phyloP scores from a whole-genome alignment of 1,284 basidiomycete genomes.

The Coniophora puteana region DNA sequence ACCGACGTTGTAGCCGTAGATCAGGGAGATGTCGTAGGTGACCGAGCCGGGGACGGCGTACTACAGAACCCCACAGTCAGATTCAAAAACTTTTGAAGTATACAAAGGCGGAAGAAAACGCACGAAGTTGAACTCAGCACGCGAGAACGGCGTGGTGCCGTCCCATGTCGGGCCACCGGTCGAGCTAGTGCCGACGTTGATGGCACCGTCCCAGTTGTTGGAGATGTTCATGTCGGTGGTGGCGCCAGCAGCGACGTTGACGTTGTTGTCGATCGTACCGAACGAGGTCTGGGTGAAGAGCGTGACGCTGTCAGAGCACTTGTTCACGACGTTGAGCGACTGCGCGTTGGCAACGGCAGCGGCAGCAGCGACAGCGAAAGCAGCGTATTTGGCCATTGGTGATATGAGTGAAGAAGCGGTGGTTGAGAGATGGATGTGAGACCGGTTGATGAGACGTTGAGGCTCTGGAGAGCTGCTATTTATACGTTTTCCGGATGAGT shows the following conservation, averaged over 20 bases:
- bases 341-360: conserved; percentile 19
- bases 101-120: too few species aligned
- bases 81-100: too few species aligned
- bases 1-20: conserved; percentile 34
- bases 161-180: conserved; percentile 30
- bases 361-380: conserved; percentile 17
- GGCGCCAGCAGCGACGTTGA: conserved; percentile 20
- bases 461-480: too few species aligned
- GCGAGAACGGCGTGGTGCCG: conserved; percentile 27
- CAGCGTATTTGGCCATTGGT: conserved; percentile 19
- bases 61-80: too few species aligned
- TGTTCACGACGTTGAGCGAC: conserved; percentile 29
- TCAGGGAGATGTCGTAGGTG: conserved; percentile 34
- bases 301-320: conserved; percentile 24
- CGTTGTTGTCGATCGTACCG: conserved; percentile 23
- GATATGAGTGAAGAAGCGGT: too few species aligned
- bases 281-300: conserved; percentile 27
- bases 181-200: conserved; percentile 29
- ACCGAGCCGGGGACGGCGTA: conserved; percentile 25
- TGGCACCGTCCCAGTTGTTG: conserved; percentile 28
- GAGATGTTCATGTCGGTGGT: conserved; percentile 27
- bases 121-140: conserved; percentile 27
- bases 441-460: too few species aligned
- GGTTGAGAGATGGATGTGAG: too few species aligned
- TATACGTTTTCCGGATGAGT: too few species aligned